Evolutionary conservation across 768 basidiomycete genomes (phyloP).

Genomic region (Ramaria rubella): DNA sequence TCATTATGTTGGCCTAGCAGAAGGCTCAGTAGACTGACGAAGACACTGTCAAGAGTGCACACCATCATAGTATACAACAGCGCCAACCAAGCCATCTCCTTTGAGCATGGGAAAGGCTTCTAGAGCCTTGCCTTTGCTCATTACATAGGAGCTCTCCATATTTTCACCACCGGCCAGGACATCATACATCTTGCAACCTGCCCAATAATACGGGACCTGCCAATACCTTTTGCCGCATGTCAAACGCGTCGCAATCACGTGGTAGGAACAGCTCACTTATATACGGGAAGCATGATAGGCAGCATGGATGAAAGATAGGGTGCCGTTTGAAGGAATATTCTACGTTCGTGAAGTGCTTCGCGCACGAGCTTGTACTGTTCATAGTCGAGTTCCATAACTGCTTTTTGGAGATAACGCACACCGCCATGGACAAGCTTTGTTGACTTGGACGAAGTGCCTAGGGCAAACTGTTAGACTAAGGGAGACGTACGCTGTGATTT

Average conservation of each 20-base stretch:
- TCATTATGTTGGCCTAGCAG: slow-evolving; percentile 91
- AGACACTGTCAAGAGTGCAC: slow-evolving; percentile 1
- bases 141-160: slow-evolving; percentile 92
- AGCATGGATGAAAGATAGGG: slow-evolving; percentile 90
- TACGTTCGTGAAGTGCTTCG: slow-evolving; percentile 91
- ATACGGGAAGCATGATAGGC: slow-evolving; percentile 95
- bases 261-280: slow-evolving; percentile 53
- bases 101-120: slow-evolving; percentile 98
- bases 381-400: slow-evolving; percentile 90
- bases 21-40: neutral
- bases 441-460: slow-evolving; percentile 93
- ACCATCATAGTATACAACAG: slow-evolving; percentile 97
- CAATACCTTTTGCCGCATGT: slow-evolving; percentile 54
- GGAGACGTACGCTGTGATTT: too few relatives aligned
- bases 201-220: slow-evolving; percentile 96
- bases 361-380: slow-evolving; percentile 93
- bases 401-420: slow-evolving; percentile 96
- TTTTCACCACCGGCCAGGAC: slow-evolving; percentile 92
- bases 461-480: neutral
- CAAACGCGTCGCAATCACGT: slow-evolving; percentile 7
- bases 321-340: slow-evolving; percentile 91
- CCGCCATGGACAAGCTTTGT: slow-evolving; percentile 99
- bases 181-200: slow-evolving; percentile 95
- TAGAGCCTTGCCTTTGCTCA: slow-evolving; percentile 89
- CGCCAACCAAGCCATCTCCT: slow-evolving; percentile 83